phyloP scores from a whole-genome alignment of 2,329 filamentous ascomycete species.

The Emericellopsis cladophorae region DNA sequence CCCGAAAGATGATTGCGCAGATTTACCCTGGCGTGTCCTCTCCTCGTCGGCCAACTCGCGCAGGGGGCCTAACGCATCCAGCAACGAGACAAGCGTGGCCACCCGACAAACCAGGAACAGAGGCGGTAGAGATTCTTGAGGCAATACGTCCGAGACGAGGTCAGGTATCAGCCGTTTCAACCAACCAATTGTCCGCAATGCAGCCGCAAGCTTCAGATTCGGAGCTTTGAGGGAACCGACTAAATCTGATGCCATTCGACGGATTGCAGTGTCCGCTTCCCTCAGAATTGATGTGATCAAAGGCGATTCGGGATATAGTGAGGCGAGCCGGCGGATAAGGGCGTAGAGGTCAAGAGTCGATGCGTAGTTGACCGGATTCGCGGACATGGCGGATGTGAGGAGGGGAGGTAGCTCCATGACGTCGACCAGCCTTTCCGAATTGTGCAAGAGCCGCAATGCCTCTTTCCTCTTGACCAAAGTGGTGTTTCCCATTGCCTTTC shows the following conservation, averaged over 20 bases:
- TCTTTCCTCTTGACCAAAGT: constrained; percentile 64
- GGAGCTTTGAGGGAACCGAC: constrained; percentile 65
- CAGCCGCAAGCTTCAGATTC: constrained; percentile 74
- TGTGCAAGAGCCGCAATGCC: constrained; percentile 69
- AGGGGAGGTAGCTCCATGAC: constrained; percentile 82
- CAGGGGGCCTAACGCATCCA: constrained; percentile 74
- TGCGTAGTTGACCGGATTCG: constrained; percentile 62
- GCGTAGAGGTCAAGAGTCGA: constrained; percentile 83
- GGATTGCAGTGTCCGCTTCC: constrained; percentile 80
- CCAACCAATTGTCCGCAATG: constrained; percentile 86
- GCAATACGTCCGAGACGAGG: constrained; percentile 25
- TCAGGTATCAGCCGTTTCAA: constrained; percentile 78
- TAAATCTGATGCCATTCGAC: constrained; percentile 75
- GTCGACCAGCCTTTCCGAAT: constrained; percentile 80
- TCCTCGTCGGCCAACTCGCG: constrained; percentile 86
- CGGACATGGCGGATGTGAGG: constrained; percentile 64
- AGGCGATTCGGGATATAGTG: constrained; percentile 67
- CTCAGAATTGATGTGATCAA: constrained; percentile 59
- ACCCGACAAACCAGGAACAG: constrained; percentile 82
- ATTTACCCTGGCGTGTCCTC: constrained; percentile 27
- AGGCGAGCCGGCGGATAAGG: constrained; percentile 80
- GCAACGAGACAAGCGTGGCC: constrained; percentile 63
- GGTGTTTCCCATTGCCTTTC: constrained; percentile 56
- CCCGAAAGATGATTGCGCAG: constrained; percentile 40
- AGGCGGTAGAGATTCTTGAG: constrained; percentile 62